Percentiles rank a stretch among this genome's conserved stretches.
These are phyloP conservation scores for Vitis vinifera DNA, from an alignment of 164 flowering plant genomes.

Conservation along the genomic window ASM3070453v1 NC_081816.1:131001-131500, in stretches of 20 bases:
- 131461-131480: conserved; percentile 9
- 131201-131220: conserved; percentile 22
- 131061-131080: conserved; percentile 33
- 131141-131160: conserved; percentile 10
- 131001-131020: conserved; percentile 28
- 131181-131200: conserved; percentile 19
- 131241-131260: conserved; percentile 13
- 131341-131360: conserved; percentile 9
- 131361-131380: conserved; percentile 14
- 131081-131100: conserved; percentile 13
- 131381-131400: conserved; percentile 17
- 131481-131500: conserved; percentile 9
- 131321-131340: conserved; percentile 27
- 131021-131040: conserved; percentile 1
- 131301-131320: conserved; percentile 19
- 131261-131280: conserved; percentile 27
- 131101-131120: conserved; percentile 19
- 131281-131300: conserved; percentile 15
- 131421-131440: conserved; percentile 1
- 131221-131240: conserved; percentile 2
- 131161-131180: conserved; percentile 4
- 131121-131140: conserved; percentile 24
- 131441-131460: background rate
- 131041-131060: conserved; percentile 27
- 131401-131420: conserved; percentile 16